phyloP scores from a whole-genome alignment of 495 filamentous ascomycete species.

The Cercophora samala region DNA sequence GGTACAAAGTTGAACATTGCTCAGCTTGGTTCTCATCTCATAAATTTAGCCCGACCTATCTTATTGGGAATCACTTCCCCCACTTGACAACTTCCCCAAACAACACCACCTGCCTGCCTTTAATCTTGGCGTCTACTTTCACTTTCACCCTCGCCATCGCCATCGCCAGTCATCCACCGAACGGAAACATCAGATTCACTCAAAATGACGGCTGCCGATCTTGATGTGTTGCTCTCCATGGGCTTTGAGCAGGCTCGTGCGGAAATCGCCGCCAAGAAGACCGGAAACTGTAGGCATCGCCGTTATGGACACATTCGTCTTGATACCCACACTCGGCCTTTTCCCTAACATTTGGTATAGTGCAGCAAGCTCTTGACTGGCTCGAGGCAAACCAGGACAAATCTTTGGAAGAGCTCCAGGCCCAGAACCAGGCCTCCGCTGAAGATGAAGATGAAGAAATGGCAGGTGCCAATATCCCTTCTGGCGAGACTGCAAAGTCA shows the following conservation, averaged over 20 bases:
- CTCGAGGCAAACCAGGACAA: conserved; percentile 85
- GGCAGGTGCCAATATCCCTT: conserved; percentile 46
- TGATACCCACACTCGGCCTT: neutral
- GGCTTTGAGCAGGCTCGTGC: conserved; percentile 83
- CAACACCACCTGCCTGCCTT: neutral
- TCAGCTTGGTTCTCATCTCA: neutral
- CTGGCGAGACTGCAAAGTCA: conserved; percentile 54
- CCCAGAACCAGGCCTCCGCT: conserved; percentile 29
- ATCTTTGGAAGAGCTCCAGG: conserved; percentile 67
- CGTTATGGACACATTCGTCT: neutral
- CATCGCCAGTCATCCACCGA: neutral
- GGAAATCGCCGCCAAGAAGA: conserved; percentile 75
- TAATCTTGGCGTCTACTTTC: neutral
- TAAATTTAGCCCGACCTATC: neutral
- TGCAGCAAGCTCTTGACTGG: conserved; percentile 90
- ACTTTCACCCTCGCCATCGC: neutral
- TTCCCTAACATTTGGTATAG: conserved; percentile 42
- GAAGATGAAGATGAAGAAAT: conserved; percentile 51
- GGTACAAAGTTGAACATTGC: neutral
- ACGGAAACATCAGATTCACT: neutral
- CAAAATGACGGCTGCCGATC: conserved; percentile 65
- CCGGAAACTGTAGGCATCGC: conserved; percentile 62
- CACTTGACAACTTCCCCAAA: neutral
- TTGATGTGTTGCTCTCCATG: conserved; percentile 86
- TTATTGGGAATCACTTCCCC: neutral